Percentiles rank a stretch among this genome's conserved stretches.
Evolutionary conservation across 2,329 filamentous ascomycete species (phyloP).

Genomic region (Aspergillus ustus): DNA sequence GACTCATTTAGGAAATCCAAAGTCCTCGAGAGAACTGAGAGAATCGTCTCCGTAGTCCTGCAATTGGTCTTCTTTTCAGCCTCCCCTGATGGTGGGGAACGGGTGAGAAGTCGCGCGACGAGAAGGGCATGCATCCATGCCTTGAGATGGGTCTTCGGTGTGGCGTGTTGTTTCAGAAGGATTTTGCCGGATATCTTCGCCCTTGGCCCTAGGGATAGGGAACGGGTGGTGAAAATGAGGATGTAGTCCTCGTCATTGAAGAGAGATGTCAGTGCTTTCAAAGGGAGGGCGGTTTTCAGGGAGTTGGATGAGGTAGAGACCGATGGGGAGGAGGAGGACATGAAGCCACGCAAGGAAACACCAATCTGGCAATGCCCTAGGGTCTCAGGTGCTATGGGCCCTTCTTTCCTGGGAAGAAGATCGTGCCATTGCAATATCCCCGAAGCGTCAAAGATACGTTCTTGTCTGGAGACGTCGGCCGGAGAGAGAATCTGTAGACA

Average conservation of each 20-base stretch:
- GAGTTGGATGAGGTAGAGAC: conserved; percentile 12
- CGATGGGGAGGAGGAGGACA: conserved; percentile 21
- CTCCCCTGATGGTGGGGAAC: not conserved
- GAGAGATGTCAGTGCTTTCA: conserved; percentile 54
- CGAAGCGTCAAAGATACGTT: conserved; percentile 66
- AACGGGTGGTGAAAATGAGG: conserved; percentile 57
- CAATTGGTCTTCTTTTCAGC: not conserved
- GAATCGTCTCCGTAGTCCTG: not conserved
- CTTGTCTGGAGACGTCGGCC: conserved; percentile 63
- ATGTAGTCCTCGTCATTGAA: conserved; percentile 63
- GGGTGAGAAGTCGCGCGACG: conserved; percentile 41
- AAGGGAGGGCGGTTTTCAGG: conserved; percentile 43
- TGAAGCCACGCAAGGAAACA: conserved; percentile 46
- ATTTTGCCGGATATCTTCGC: conserved; percentile 56
- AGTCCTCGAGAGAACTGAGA: conserved; percentile 44
- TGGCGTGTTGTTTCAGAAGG: conserved; percentile 64
- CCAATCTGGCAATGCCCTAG: conserved; percentile 63
- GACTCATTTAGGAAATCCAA: conserved; percentile 47
- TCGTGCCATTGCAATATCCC: conserved; percentile 64
- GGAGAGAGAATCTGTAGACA: conserved; percentile 57
- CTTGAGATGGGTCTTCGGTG: conserved; percentile 57
- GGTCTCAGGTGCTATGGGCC: not conserved
- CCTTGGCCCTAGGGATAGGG: not conserved
- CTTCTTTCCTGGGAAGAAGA: not conserved
- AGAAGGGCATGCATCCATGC: conserved; percentile 67